These are phyloP conservation scores for Cicer judaicum DNA, from an alignment of 306 rosid species.

Conservation along the genomic window DNA sequence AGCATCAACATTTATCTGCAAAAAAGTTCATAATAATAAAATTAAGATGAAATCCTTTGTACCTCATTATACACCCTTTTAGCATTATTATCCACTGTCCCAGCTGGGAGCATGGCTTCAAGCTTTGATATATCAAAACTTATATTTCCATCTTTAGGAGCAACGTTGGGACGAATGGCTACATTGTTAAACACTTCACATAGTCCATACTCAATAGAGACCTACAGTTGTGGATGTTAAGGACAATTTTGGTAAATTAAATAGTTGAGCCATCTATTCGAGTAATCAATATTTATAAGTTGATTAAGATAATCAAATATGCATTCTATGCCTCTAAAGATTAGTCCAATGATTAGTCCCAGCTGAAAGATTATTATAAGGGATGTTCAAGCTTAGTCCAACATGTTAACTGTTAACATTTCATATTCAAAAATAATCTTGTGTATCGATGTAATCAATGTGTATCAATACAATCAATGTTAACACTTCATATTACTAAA, in stretches of 20 bases:
- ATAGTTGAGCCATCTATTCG: neutral
- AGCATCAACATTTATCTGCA: neutral
- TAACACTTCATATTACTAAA: too few relatives aligned
- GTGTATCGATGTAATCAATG: too few relatives aligned
- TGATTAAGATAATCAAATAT: neutral
- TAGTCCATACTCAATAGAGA: constrained; percentile 74
- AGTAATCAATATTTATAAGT: neutral
- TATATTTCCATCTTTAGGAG: constrained; percentile 69
- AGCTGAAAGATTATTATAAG: too few relatives aligned
- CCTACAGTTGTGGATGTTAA: constrained; percentile 48
- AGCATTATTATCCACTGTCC: constrained; percentile 56
- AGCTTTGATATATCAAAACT: constrained; percentile 62
- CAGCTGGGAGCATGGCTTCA: constrained; percentile 67
- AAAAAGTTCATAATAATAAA: neutral
- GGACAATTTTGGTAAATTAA: neutral
- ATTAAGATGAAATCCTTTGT: neutral
- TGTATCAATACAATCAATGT: too few relatives aligned
- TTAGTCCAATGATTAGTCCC: too few relatives aligned
- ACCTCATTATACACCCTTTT: constrained; percentile 74
- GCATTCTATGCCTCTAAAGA: too few relatives aligned
- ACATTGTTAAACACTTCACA: constrained; percentile 70
- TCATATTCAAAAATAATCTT: too few relatives aligned
- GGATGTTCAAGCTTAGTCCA: too few relatives aligned
- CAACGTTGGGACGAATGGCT: constrained; percentile 59
- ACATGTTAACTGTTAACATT: too few relatives aligned